Evolutionary conservation across 78 protist species (phyloP), one percentile per base, ranked within the genome.

Genomic region (Dictyostelium brefeldianum): DNA sequence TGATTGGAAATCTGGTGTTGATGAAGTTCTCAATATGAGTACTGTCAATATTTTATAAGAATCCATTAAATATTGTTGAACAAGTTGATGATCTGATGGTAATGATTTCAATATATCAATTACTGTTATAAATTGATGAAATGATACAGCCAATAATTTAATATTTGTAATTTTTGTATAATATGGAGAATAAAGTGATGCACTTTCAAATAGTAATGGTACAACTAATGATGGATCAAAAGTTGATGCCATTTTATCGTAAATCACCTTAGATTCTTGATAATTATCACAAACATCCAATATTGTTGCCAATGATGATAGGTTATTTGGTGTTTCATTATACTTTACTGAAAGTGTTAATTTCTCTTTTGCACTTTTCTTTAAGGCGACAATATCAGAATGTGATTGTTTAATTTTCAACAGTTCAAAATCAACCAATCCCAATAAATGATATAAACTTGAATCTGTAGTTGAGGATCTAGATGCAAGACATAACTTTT

Each of bases 381-480:
- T 36, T 14, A 59, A 73, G 20, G 25, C 17, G 5, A 14, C 4
- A 43, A 20, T 25, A 4, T 75, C 22, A 18, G 53, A 14, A 62
- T 36, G 43, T 8, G 69, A 29, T 53, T 29, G 81, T 27, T 53
- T 83, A 25, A 85, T 14, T 53, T 85, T 85, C 11, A 27, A 62
- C 2, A 75, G 9, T 48, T 85, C 92, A 27, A 85, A 48, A 54
- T 85, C 92, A 3, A 85, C 84, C n/a, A 77, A 36, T 14, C 92
- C 92, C 27, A 85, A 62, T 29, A 85, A 41, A 56, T 77, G 92
- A 62, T 85, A 59, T 11, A 85, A 78, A 27, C 31, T 59, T 7
- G 78, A 80, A 62, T 85, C 92, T 3, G 92, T 85, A 15, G 92
- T 85, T 15, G 83, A 56, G 0, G 92, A 85, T 56, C 83, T 53